Base-by-base conservation (phyloP, 108 stramenopile species). In the Nannochloropsis oceanica region DNA sequence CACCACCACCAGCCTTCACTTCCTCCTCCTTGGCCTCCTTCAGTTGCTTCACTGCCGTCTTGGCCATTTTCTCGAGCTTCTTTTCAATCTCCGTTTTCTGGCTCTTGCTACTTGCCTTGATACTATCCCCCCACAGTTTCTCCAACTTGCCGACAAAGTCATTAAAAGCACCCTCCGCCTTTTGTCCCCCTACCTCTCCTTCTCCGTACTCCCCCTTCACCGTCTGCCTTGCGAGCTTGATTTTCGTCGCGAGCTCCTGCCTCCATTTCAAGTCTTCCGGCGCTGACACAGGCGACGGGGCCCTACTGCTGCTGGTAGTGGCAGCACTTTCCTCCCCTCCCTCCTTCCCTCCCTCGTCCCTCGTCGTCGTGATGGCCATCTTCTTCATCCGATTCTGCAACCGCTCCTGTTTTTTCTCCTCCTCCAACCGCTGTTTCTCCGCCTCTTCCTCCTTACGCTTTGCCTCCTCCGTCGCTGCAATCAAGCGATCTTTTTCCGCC, bases 21-120 rank as follows among this genome's bases (percentile, higher is more conserved):
- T 27, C 81, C 82, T 88, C 85, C 84, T 82, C 84, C 25, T 42
- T 43, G 82, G 85, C 86, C 80, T 86, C 59, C n/a, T 73, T 73
- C 59, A 73, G 59, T n/a, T 73, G 59, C 59, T 73, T 43, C 84
- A n/a, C 59, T 18, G 59, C 59, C 59, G 59, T n/a, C 59, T 73
- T 73, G 59, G n/a, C 59, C 22, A 73, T 7, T n/a, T 73, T 73
- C 22, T 73, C 59, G 22, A 73, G 59, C 59, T 73, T 73, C 59
- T 73, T 73, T n/a, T 73, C 59, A n/a, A 18, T n/a, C 22, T 73
- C 59, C 59, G 59, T 73, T 10, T 73, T 73, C 59, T 73, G 59
- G 59, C 59, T 73, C 59, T 73, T 73, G 59, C 59, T 73, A n/a
- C 7, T 73, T 73, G 59, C 59, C 59, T 73, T 73, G 22, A 18